Evolutionary conservation across 225 moss, liverwort and hornwort genomes (phyloP), one percentile per base, ranked within the genome.

Genomic region (Pseudoscleropodium purum): DNA sequence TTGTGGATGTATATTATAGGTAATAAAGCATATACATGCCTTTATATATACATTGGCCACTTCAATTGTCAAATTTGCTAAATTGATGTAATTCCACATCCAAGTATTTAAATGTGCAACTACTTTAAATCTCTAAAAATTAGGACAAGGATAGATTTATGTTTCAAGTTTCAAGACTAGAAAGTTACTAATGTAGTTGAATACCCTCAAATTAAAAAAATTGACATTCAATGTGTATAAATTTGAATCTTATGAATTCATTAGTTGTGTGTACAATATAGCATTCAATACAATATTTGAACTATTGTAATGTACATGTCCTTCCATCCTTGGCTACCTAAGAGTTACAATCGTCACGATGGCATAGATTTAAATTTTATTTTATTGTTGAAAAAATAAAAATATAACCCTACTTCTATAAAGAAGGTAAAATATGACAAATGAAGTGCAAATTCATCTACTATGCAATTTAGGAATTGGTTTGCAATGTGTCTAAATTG

Each of bases 321-420:
- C 14, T 39, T 39, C 25, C 39, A 37, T 70, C 39, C 2, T 70
- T 70, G 14, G 8, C 47, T 47, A 47, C 2, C 13, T 70, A 25
- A 25, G 8, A 70, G 8, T 8, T 39, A 25, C 2, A 70, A 1
- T 70, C 25, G 25, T 8, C 4, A 39, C 3, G 0, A 15, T 47
- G 1, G 1, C 3, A 8, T 25, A 1, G 7, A 70, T 70, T 7
- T 70, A 39, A 14, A 5, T 41, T 72, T 41, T 25, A 39, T 25
- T 70, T 23, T 24, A 70, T 70, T 70, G 25, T 70, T 47, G 9
- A 47, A 47, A 47, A 47, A 47, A 2, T 70, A 4, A 69, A 69
- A 39, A 39, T 4, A 4, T 69, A n/a, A n/a, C 3, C 4, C 8
- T 1, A 39, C 0, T 25, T 39, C 14, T 7, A 39, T 39, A 8